Evolutionary conservation across 179 eudicot genomes (phyloP).

Genomic region (Silene coronaria): DNA sequence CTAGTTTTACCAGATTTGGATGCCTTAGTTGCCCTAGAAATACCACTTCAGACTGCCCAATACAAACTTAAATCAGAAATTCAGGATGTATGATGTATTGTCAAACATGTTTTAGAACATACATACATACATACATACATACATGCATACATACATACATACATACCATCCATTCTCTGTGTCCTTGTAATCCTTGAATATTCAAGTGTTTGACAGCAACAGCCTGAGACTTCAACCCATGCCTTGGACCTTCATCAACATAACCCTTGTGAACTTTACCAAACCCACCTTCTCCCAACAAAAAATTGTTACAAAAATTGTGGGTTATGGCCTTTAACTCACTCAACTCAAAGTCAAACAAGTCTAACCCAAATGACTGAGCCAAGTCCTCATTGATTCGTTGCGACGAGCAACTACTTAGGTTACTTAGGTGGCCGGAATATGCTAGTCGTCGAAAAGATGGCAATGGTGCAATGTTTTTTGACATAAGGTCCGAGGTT

Average conservation of each 20-base stretch:
- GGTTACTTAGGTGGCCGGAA: slow-evolving; percentile 49
- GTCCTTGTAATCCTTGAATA: slow-evolving; percentile 48
- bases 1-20: slow-evolving; percentile 35
- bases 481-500: slow-evolving; percentile 33
- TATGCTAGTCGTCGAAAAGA: slow-evolving; percentile 66
- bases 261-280: slow-evolving; percentile 46
- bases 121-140: too few relatives aligned
- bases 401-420: slow-evolving; percentile 66
- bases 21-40: slow-evolving; percentile 45
- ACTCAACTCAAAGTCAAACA: slow-evolving; percentile 57
- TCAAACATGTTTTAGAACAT: too few relatives aligned
- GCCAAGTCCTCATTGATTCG: slow-evolving; percentile 75
- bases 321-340: slow-evolving; percentile 36
- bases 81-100: too few relatives aligned
- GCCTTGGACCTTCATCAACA: slow-evolving; percentile 34
- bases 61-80: neutral
- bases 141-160: too few relatives aligned
- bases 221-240: slow-evolving; percentile 51
- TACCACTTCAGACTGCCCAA: slow-evolving; percentile 40
- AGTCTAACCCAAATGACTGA: slow-evolving; percentile 63
- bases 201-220: slow-evolving; percentile 50
- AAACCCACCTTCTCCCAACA: slow-evolving; percentile 48
- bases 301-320: slow-evolving; percentile 34
- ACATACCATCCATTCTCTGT: slow-evolving; percentile 42
- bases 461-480: slow-evolving; percentile 49